Percentiles rank a stretch among this genome's conserved stretches.
These are phyloP conservation scores for Fusarium oligoseptatum DNA, from an alignment of 2,329 filamentous ascomycete genomes.

Conservation along the genomic window DNA sequence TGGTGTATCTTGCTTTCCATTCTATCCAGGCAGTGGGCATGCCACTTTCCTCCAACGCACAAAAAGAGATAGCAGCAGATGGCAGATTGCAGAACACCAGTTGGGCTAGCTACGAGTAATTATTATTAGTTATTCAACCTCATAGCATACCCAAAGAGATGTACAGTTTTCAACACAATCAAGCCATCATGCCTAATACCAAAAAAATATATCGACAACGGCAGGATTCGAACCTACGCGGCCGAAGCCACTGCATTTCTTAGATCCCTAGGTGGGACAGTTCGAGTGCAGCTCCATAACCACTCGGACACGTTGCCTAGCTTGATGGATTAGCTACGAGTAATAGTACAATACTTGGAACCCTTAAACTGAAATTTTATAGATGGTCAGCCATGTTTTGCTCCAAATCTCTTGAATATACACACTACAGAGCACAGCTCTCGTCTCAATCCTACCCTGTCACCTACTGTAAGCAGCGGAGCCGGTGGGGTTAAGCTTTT, in stretches of 20 bases:
- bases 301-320: too few species aligned
- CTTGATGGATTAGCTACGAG: neutral
- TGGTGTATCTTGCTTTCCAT: neutral
- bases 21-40: neutral
- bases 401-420: neutral
- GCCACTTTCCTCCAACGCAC: neutral
- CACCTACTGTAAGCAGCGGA: neutral
- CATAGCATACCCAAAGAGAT: too few species aligned
- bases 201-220: too few species aligned
- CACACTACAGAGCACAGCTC: neutral
- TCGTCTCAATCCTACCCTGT: neutral
- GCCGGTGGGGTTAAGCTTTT: neutral
- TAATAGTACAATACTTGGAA: neutral
- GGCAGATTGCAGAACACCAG: neutral
- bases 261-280: too few species aligned
- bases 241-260: too few species aligned
- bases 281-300: too few species aligned
- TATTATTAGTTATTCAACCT: too few species aligned
- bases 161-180: too few species aligned
- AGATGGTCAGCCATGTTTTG: neutral
- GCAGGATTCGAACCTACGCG: too few species aligned
- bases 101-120: too few species aligned
- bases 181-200: too few species aligned
- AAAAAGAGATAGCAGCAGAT: neutral
- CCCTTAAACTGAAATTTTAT: neutral